A percentile compares a stretch with the other conserved stretches of the same genome.
phyloP scores from a whole-genome alignment of 1,139 yeast species.

The Geotrichum candidum region DNA sequence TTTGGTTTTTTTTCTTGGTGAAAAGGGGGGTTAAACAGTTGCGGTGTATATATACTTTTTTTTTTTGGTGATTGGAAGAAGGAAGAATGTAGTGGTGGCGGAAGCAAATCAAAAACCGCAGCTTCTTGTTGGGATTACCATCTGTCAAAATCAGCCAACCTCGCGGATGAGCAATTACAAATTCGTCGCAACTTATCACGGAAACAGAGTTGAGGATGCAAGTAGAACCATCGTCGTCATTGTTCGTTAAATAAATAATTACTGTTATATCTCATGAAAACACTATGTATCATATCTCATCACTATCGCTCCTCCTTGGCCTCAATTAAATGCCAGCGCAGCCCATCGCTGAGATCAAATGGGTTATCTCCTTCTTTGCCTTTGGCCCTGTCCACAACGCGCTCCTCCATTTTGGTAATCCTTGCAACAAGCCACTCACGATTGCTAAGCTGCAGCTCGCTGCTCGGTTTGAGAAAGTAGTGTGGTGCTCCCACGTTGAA shows the following conservation, averaged over 20 bases:
- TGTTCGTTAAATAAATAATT: background rate
- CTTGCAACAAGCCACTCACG: constrained; percentile 73
- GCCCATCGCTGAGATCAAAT: constrained; percentile 46
- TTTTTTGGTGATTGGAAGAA: background rate
- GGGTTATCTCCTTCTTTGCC: constrained; percentile 36
- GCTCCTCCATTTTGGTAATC: constrained; percentile 47
- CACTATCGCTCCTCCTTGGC: constrained; percentile 28
- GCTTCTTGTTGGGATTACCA: background rate
- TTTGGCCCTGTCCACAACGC: constrained; percentile 28
- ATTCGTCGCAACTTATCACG: background rate
- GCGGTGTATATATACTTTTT: background rate
- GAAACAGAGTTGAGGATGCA: background rate
- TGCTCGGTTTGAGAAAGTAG: constrained; percentile 49
- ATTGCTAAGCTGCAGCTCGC: constrained; percentile 33
- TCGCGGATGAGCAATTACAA: background rate
- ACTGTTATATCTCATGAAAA: background rate
- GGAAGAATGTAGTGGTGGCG: background rate
- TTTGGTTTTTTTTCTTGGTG: background rate
- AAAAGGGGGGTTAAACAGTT: background rate
- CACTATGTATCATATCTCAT: background rate
- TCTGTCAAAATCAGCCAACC: background rate
- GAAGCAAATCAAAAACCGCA: background rate
- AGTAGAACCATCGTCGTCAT: background rate
- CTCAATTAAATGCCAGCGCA: constrained; percentile 36
- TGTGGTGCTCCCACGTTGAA: constrained; percentile 80